Evolutionary conservation across 2,329 filamentous ascomycete genomes (phyloP), one percentile per base, ranked within the genome.

Genomic region (Penicillium brasilianum): DNA sequence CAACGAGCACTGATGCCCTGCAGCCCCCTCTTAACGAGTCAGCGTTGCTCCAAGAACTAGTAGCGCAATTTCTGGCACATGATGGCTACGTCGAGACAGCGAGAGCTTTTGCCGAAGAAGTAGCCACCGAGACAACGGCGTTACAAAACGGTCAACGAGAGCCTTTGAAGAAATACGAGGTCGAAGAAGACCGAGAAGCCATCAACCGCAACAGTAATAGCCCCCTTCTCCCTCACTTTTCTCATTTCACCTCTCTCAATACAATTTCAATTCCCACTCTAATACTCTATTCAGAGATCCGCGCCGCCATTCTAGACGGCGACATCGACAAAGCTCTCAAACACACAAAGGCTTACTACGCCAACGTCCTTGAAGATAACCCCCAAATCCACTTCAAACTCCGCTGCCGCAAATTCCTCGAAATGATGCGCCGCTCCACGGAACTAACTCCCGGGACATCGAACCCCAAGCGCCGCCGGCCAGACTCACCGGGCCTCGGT

Each of bases 71-170:
- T 68, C 81, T 99, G 14, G 91, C 93, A 39, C 94, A 98, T 69
- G 95, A 98, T 71, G 95, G 95, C 61, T 98, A 97, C 68, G 90
- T 97, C 8, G 94, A 97, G 67, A 97, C 94, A 0, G 93, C 93
- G 9, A 87, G 89, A 65, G 92, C 92, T 0, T 98, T 99, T 81
- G 88, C 91, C 3, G 84, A 90, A 68, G 94, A 98, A 72, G 87
- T 96, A 28, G 85, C 87, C 57, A 81, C 85, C 16, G 91, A 97
- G 74, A 89, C 90, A 69, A 81, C 85, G 69, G 88, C 90, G 9
- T 78, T 97, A 58, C 85, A 85, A 63, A 82, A 86, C 46, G 85
- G 87, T 58, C 77, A 85, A 39, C 72, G 68, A 22, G 66, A 82
- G 32, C 76, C 81, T n/a, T 79, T 86, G 62, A 82, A 81, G 70